Evolutionary conservation across 345 rosid genomes (phyloP), one percentile per base, ranked within the genome.

Genomic region (Eutrema japonicum): DNA sequence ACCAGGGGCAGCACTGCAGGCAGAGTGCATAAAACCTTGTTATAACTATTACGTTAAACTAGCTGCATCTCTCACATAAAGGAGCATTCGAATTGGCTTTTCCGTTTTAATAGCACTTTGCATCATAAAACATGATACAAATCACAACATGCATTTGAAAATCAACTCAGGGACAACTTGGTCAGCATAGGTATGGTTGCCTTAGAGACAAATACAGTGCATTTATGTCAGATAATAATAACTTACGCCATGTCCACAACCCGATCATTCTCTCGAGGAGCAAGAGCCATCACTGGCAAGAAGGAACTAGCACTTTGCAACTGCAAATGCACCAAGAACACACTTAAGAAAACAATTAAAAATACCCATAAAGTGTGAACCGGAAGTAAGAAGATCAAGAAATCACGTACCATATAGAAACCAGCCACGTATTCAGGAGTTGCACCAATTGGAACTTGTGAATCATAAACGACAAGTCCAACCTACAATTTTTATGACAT

Each of bases 381-480:
- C 7, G 8, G 12, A 69, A 59, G 54, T 49, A 54, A 48, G 40
- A 57, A 11, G 51, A 57, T 46, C 29, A 47, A 2, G 68, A 38
- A 30, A 36, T 22, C 50, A 77, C 33, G 13, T 80, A 94, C 98
- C 94, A 91, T 89, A 82, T 94, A 94, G 77, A 75, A 88, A 50
- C 98, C 98, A 56, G 97, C 97, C 92, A 94, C 83, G 81, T 91
- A 94, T 79, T 94, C 98, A 63, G 98, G 97, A 62, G 98, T 94
- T 51, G 98, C 96, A 78, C 98, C 98, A 50, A 94, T 85, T 7
- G 95, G 96, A 46, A 91, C 96, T 83, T 91, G 98, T 10, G 97
- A 91, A 71, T 94, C 97, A 65, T 89, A 89, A 12, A 91, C 96
- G 64, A 89, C 87, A 54, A 94, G 83, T 64, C 98, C 97, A 68